phyloP scores from a whole-genome alignment of 1,139 yeast species.

The Blastobotrys niveus region DNA sequence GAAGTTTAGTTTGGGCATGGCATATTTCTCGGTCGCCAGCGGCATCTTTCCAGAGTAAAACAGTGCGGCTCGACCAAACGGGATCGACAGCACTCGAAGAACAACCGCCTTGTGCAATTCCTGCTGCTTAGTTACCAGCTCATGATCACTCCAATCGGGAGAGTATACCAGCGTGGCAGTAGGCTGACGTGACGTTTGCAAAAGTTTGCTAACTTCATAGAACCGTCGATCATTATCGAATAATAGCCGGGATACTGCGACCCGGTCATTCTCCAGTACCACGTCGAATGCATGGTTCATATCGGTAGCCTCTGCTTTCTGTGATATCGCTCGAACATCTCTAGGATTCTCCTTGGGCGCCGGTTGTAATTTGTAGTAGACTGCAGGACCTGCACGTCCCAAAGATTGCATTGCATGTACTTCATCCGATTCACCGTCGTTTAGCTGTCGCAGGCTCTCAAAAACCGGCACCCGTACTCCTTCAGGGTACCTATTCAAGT shows the following conservation, averaged over 20 bases:
- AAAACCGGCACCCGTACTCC: slow-evolving; percentile 55
- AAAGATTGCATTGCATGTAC: slow-evolving; percentile 1
- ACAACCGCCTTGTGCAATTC: slow-evolving; percentile 60
- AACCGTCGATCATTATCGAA: slow-evolving; percentile 76
- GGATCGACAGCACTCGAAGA: slow-evolving; percentile 67
- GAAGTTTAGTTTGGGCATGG: slow-evolving; percentile 70
- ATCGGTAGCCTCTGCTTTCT: slow-evolving; percentile 39
- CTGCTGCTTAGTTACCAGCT: slow-evolving; percentile 52
- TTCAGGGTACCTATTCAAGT: slow-evolving; percentile 65
- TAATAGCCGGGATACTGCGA: slow-evolving; percentile 61
- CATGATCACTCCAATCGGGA: slow-evolving; percentile 49
- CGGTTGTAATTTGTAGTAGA: background rate
- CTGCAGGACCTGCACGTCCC: background rate
- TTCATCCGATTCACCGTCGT: slow-evolving; percentile 3
- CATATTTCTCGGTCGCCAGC: slow-evolving; percentile 75
- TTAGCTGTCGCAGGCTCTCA: slow-evolving; percentile 1
- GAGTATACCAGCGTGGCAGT: slow-evolving; percentile 37
- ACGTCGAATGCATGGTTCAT: slow-evolving; percentile 48
- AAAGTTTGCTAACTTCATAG: slow-evolving; percentile 63
- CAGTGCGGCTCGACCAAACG: slow-evolving; percentile 71
- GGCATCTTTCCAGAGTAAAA: slow-evolving; percentile 70
- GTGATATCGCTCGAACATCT: slow-evolving; percentile 47
- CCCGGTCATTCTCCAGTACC: slow-evolving; percentile 59
- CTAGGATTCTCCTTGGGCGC: slow-evolving; percentile 27
- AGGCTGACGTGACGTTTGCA: slow-evolving; percentile 68